Percentiles rank a stretch among this genome's conserved stretches.
These are phyloP conservation scores for Sporothrix brunneoviolacea DNA, from an alignment of 2,329 filamentous ascomycete species.

Conservation along the genomic window DNA sequence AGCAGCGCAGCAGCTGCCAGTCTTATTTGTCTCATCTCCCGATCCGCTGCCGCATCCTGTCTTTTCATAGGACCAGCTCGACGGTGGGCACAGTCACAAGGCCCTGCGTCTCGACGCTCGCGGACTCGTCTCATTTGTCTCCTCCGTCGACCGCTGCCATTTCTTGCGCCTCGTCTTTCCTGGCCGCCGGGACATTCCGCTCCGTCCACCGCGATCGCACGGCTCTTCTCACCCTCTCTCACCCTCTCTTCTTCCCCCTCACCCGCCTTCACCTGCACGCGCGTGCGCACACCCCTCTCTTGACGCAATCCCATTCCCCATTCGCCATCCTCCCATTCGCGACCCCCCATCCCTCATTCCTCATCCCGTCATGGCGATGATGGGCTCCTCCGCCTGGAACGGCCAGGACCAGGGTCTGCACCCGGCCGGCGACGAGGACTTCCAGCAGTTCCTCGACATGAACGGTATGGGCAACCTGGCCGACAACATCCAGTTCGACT, in stretches of 20 bases:
- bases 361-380: slow-evolving; percentile 33
- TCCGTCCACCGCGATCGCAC: neutral
- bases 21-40: no score
- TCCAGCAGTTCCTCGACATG: slow-evolving; percentile 59
- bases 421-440: slow-evolving; percentile 50
- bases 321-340: no score
- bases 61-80: no score
- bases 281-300: neutral
- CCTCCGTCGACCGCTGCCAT: no score
- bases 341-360: no score
- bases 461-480: slow-evolving; percentile 46
- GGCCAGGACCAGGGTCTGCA: slow-evolving; percentile 50
- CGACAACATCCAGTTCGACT: slow-evolving; percentile 54
- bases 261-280: neutral
- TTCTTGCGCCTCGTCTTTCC: no score
- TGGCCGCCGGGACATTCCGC: neutral
- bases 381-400: slow-evolving; percentile 50
- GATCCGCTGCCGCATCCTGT: no score
- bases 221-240: neutral
- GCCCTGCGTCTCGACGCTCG: no score
- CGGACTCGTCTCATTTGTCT: no score
- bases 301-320: no score
- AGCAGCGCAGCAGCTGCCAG: no score
- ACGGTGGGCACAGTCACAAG: no score
- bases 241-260: neutral